phyloP scores from a whole-genome alignment of 169 alveolate species.

The Cryptosporidium tyzzeri region DNA sequence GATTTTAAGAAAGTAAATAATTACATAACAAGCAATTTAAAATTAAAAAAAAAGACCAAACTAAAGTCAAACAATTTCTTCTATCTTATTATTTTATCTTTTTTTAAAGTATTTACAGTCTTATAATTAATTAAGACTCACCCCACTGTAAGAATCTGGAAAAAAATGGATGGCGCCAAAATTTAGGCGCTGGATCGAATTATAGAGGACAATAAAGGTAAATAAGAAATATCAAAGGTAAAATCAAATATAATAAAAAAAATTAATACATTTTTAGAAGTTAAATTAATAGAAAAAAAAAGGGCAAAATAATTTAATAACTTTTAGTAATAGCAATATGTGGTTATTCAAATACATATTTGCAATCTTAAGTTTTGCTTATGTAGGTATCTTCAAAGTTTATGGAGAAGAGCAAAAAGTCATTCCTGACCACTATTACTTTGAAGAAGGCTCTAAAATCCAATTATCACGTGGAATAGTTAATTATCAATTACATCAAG shows the following conservation, averaged over 20 bases:
- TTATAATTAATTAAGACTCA: not conserved
- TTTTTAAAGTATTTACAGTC: not conserved
- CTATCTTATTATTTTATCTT: not conserved
- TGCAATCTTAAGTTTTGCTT: not conserved
- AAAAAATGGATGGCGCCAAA: not conserved
- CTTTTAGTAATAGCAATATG: not conserved
- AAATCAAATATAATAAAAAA: not conserved
- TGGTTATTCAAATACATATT: not conserved
- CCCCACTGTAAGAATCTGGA: not conserved
- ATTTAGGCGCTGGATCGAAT: constrained; percentile 31
- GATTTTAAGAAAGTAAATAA: no score
- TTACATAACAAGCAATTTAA: no score
- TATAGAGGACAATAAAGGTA: constrained; percentile 5
- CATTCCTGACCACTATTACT: constrained; percentile 70
- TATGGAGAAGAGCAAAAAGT: not conserved
- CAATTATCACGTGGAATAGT: constrained; percentile 21
- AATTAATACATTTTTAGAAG: not conserved
- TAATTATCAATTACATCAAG: constrained; percentile 35
- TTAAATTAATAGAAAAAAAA: not conserved
- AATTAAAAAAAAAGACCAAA: no score
- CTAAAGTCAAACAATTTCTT: not conserved
- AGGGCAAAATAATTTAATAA: not conserved
- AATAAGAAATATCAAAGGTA: not conserved
- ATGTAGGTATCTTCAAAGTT: not conserved
- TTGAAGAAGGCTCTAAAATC: constrained; percentile 15